Percentiles rank a stretch among this genome's conserved stretches.
These are phyloP conservation scores for Neofusicoccum cordaticola DNA, from an alignment of 2,329 filamentous ascomycete genomes.

Conservation along the genomic window DNA sequence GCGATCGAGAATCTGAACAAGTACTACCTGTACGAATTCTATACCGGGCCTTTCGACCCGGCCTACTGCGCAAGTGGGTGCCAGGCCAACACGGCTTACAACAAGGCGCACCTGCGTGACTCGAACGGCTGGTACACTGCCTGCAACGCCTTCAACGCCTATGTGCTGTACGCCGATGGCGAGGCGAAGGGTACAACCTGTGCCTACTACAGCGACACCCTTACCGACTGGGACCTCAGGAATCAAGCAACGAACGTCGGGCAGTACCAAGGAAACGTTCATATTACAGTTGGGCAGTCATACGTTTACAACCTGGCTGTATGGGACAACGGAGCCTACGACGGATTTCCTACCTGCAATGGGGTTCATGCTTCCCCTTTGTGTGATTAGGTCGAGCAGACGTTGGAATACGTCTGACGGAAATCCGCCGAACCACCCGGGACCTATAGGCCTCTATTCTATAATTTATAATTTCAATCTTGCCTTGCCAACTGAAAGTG, in stretches of 20 bases:
- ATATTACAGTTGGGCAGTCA: neutral
- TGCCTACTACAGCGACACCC: neutral
- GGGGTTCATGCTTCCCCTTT: no score
- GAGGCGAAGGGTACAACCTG: neutral
- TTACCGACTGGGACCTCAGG: neutral
- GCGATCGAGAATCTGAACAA: slow-evolving; percentile 27
- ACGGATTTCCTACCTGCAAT: no score
- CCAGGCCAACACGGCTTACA: slow-evolving; percentile 34
- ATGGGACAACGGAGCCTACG: neutral
- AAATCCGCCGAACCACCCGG: no score
- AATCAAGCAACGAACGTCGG: neutral
- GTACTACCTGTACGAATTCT: slow-evolving; percentile 31
- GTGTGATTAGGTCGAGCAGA: no score
- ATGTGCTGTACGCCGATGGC: neutral
- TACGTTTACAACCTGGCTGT: neutral
- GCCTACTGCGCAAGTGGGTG: slow-evolving; percentile 34
- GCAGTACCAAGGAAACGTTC: neutral
- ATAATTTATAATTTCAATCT: no score
- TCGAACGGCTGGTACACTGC: slow-evolving; percentile 29
- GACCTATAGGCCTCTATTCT: no score
- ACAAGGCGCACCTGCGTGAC: slow-evolving; percentile 25
- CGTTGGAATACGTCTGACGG: no score
- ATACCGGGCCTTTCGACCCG: slow-evolving; percentile 27
- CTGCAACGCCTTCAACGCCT: slow-evolving; percentile 23
- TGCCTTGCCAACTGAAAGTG: no score